Base-by-base conservation (phyloP, 2,329 filamentous ascomycete species). In the Pleoardoris graminearum region DNA sequence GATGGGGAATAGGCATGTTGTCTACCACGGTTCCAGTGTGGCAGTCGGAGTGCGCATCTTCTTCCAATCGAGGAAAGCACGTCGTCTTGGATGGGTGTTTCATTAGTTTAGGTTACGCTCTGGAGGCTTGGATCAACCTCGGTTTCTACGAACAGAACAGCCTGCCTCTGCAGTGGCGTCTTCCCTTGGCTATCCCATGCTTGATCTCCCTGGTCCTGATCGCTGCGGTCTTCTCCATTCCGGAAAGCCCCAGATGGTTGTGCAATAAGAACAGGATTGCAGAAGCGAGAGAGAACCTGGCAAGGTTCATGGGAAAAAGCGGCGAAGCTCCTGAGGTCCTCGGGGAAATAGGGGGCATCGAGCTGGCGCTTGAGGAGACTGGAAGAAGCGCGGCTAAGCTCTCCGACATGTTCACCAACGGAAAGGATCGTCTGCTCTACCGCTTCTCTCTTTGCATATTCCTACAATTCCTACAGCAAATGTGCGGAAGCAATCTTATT, bases 231-330 rank as follows among this genome's bases (percentile, higher is more conserved):
- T 88, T 84, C 82, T 82, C 85, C 69, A 85, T 90, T 65, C 88
- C 87, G 0, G 88, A 91, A 58, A 87, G 84, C 0, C 87, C 86
- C 0, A 77, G 86, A 1, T 88, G 84, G 82, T 78, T 90, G 0
- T 81, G 84, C 57, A 88, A 88, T 59, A 83, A 82, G 8, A 86
- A 84, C 0, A 81, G 85, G 0, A 78, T 85, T 27, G 81, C 89
- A 1, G 88, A 91, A 66, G 87, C 86, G 0, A 80, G 81, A 16
- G 51, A 50, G 5, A 72, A 65, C 27, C 63, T 80, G 7, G 68
- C 76, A 1, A 66, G 66, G 3, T 69, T 80, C 39, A 74, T 74
- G 33, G 76, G 71, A n/a, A 61, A 73, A 1, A 59, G 71, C 1
- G 54, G 64, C 4, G 70, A 79, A 10, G 68, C 74, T 2, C 66